phyloP scores from a whole-genome alignment of 805 yeast species.

The Yamadazyma akitaensis region DNA sequence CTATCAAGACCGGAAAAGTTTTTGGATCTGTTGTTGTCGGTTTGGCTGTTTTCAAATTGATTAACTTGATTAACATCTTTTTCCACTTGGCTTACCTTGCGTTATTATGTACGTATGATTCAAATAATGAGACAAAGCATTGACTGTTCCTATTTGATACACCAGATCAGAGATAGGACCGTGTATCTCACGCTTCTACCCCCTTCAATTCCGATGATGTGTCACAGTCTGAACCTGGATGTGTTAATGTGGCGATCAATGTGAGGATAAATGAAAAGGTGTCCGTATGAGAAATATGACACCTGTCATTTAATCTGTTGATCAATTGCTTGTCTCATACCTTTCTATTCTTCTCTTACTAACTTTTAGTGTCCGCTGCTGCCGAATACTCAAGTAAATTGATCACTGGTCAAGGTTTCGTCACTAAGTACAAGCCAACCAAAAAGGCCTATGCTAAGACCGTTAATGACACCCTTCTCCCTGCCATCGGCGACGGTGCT shows the following conservation, averaged over 20 bases:
- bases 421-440: constrained; percentile 72
- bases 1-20: constrained; percentile 72
- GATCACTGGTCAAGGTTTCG: constrained; percentile 75
- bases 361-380: constrained; percentile 53
- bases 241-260: too few relatives aligned
- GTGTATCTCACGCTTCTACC: too few relatives aligned
- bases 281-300: too few relatives aligned
- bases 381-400: constrained; percentile 76
- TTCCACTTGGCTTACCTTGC: constrained; percentile 59
- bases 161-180: too few relatives aligned
- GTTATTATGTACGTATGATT: constrained; percentile 38
- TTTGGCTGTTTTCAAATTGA: constrained; percentile 56
- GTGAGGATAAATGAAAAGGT: too few relatives aligned
- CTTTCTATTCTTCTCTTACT: constrained; percentile 14
- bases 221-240: background rate
- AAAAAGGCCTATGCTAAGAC: constrained; percentile 32
- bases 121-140: background rate
- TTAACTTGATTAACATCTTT: constrained; percentile 59
- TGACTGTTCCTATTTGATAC: too few relatives aligned
- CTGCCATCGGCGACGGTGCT: constrained; percentile 41
- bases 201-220: background rate
- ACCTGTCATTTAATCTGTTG: too few relatives aligned
- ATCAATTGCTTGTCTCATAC: too few relatives aligned
- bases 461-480: constrained; percentile 38
- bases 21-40: constrained; percentile 60